Conservation (phyloP, 768 basidiomycete species). For the Saitozyma podzolica region DNA sequence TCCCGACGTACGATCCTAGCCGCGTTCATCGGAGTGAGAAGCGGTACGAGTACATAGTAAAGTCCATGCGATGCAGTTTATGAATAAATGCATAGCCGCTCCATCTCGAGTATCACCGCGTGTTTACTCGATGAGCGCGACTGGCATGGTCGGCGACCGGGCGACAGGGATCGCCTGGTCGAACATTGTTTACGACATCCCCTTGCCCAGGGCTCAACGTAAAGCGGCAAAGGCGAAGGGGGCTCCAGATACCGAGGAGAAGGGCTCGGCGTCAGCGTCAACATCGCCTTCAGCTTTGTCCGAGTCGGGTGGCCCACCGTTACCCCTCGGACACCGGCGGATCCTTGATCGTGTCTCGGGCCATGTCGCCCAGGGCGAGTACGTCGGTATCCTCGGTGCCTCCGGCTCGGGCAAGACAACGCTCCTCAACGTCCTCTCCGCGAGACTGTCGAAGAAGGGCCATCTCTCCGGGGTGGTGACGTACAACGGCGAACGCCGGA, state of each 20-base stretch:
- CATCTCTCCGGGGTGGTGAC: neutral
- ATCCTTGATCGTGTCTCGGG: slow-evolving; percentile 10
- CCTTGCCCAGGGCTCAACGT: neutral
- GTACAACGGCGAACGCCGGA: neutral
- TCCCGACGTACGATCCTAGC: too few relatives aligned
- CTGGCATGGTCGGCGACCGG: too few relatives aligned
- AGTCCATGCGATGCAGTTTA: too few relatives aligned
- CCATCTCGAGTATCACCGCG: too few relatives aligned
- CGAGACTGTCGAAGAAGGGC: neutral
- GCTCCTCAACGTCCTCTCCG: neutral
- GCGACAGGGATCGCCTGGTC: slow-evolving; percentile 4
- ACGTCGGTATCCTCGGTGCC: slow-evolving; percentile 1
- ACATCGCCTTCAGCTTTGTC: neutral
- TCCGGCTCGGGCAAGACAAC: neutral
- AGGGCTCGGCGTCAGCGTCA: neutral
- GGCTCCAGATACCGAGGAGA: neutral
- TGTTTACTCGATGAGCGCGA: too few relatives aligned
- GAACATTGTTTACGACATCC: slow-evolving; percentile 9
- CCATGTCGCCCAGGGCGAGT: slow-evolving; percentile 11
- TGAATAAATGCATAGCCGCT: too few relatives aligned
- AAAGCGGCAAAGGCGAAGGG: neutral
- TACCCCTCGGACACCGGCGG: neutral
- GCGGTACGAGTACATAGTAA: too few relatives aligned
- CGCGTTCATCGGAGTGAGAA: too few relatives aligned
- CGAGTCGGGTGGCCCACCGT: neutral